phyloP scores from a whole-genome alignment of 495 filamentous ascomycete species.

The Chaetomium fimeti region DNA sequence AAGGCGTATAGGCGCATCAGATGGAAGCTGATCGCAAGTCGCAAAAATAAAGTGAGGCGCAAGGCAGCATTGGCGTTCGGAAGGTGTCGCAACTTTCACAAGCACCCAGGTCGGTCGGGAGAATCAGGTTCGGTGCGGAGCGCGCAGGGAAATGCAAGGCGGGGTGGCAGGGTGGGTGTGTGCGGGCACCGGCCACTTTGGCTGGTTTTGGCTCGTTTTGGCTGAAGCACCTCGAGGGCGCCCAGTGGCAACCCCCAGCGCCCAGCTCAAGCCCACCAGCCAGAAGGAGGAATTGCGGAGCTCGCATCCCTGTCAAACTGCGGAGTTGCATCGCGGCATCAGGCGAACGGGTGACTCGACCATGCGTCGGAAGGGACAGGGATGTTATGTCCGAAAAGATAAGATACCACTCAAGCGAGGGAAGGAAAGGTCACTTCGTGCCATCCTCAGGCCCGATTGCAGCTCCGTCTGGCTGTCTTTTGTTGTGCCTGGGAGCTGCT shows the following conservation, averaged over 20 bases:
- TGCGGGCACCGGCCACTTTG: slow-evolving; percentile 13
- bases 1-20: slow-evolving; percentile 20
- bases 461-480: slow-evolving; percentile 17
- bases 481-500: slow-evolving; percentile 24
- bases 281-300: slow-evolving; percentile 11
- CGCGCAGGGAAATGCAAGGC: slow-evolving; percentile 15
- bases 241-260: too few species aligned
- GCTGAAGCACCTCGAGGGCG: too few species aligned
- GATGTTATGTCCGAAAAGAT: neutral
- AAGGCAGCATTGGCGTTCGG: slow-evolving; percentile 19
- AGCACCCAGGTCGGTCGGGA: slow-evolving; percentile 2
- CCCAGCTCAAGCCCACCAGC: too few species aligned
- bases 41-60: slow-evolving; percentile 27
- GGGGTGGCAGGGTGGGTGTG: neutral
- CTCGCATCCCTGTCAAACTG: slow-evolving; percentile 19
- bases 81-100: slow-evolving; percentile 13
- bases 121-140: slow-evolving; percentile 18
- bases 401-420: neutral
- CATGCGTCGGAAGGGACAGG: slow-evolving; percentile 1
- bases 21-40: slow-evolving; percentile 15
- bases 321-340: slow-evolving; percentile 6
- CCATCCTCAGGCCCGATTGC: slow-evolving; percentile 1
- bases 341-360: slow-evolving; percentile 16
- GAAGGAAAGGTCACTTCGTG: neutral
- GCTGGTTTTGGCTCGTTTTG: neutral